Evolutionary conservation across 2,329 filamentous ascomycete species (phyloP), one percentile per base, ranked within the genome.

Genomic region (Colletotrichum spaethianum): DNA sequence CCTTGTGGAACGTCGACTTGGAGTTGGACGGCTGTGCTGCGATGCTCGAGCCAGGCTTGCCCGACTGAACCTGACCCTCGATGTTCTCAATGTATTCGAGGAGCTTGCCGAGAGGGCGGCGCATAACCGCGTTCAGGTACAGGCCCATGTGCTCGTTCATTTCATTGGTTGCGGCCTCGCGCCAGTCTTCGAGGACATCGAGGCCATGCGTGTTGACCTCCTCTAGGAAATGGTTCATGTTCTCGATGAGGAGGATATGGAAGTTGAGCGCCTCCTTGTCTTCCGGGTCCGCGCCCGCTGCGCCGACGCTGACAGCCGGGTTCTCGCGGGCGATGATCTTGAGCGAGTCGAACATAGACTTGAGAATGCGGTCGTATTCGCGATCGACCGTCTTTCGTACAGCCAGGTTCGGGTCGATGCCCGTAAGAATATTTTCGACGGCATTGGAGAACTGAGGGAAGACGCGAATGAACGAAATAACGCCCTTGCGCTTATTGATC

Each of bases 181-280:
- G 93, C 94, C 95, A 98, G 76, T 94, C 91, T 72, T 94, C 91
- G 5, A 98, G 88, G 0, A 97, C 91, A 9, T 93, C 89, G 74
- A 96, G 90, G 46, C 89, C 88, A 23, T 90, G 89, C 20, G 92
- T 87, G 75, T 97, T 94, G 11, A 97, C 93, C 81, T 98, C 95
- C 80, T 98, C 95, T 14, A 96, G 86, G 83, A 97, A 98, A 82
- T 98, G 95, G 79, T 98, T 97, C 95, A 98, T 98, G 82, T 99
- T 99, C 82, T 99, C 96, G 76, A 99, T 98, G 65, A 98, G 88
- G 42, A 98, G 88, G 77, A 99, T 98, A 82, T 98, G 95, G 83
- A 97, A 98, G 83, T 98, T 98, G 73, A 99, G 89, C 6, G 95
- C 94, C 81, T 98, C 95, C 83, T 99, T 98, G 80, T 98, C 96